Evolutionary conservation across 2,329 filamentous ascomycete genomes (phyloP).

Genomic region (Tolypocladium ophioglossoides): DNA sequence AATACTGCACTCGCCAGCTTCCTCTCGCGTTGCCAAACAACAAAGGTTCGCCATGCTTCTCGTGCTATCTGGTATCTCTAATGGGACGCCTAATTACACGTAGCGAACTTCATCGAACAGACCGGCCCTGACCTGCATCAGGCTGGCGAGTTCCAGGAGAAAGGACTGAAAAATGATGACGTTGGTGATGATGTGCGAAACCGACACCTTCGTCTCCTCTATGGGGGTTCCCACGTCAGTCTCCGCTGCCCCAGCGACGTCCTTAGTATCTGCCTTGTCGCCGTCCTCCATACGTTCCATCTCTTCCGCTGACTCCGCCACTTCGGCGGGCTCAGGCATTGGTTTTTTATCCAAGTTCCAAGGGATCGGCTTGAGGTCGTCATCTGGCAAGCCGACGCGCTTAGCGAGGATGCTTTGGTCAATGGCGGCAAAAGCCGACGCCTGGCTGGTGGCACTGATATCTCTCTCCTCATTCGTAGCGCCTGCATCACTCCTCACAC

Average conservation of each 20-base stretch:
- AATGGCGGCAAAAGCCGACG: slow-evolving; percentile 50
- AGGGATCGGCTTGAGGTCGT: slow-evolving; percentile 33
- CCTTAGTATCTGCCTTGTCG: slow-evolving; percentile 9
- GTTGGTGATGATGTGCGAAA: slow-evolving; percentile 73
- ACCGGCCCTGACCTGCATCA: slow-evolving; percentile 64
- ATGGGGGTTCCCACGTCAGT: neutral
- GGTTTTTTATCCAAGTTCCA: slow-evolving; percentile 22
- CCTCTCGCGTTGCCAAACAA: neutral
- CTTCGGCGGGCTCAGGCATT: slow-evolving; percentile 9
- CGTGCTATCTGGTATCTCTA: neutral
- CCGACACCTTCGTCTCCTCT: slow-evolving; percentile 41
- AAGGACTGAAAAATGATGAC: slow-evolving; percentile 72
- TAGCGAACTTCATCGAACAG: slow-evolving; percentile 69
- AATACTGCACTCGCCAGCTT: too few relatives aligned
- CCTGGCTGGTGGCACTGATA: slow-evolving; percentile 34
- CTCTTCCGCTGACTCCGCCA: slow-evolving; percentile 8
- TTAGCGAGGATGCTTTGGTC: slow-evolving; percentile 51
- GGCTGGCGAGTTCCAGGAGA: slow-evolving; percentile 62
- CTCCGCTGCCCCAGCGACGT: slow-evolving; percentile 1
- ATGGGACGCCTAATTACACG: slow-evolving; percentile 12
- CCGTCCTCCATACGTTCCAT: slow-evolving; percentile 6
- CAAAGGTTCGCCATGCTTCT: neutral
- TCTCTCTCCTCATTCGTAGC: slow-evolving; percentile 20
- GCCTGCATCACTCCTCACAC: slow-evolving; percentile 15
- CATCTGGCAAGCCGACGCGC: slow-evolving; percentile 37